Evolutionary conservation across 768 basidiomycete genomes (phyloP), one percentile per base, ranked within the genome.

Genomic region (Tulasnella sp.): DNA sequence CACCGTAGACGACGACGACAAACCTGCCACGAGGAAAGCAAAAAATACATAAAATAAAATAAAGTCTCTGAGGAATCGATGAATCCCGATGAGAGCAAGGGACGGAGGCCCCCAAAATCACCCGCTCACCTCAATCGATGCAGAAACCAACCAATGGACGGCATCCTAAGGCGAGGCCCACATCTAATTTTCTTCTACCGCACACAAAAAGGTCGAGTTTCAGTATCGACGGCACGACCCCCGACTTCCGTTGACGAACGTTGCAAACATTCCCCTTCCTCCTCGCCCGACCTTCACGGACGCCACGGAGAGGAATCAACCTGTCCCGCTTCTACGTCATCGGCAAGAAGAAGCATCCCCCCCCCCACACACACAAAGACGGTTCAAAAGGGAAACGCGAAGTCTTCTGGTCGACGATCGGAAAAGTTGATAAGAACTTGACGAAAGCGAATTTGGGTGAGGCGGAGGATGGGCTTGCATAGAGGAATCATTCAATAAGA

Each of bases 151-250:
- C 24, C 45, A 29, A 31, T 42, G n/a, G 25, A 49, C 31, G 57
- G 57, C 17, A 48, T 59, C 43, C 46, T 59, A n/a, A 46, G 49
- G 25, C 25, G 49, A 19, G 57, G 57, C 17, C 55, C 44, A 42
- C 34, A 38, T 38, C 34, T 59, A 12, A 49, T 49, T 46, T 59
- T 59, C 42, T 59, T 59, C 57, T 59, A 59, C 38, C 57, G 57
- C 12, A 29, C 46, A 25, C 49, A 59, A 41, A 31, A n/a, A n/a
- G n/a, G n/a, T n/a, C 49, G 19, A 30, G 31, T 31, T 30, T 59
- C 10, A 42, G 41, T 43, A 22, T 42, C 3, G 57, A 49, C 30
- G 57, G 43, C 25, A 48, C 21, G 9, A 34, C 43, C 12, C 24
- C 29, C 9, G 27, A 49, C 22, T 21, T 59, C 27, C 34, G 15